A percentile compares a stretch with the other conserved stretches of the same genome.
These are phyloP conservation scores for Persicaria maculosa DNA, from an alignment of 148 eudicot genomes.

Conservation along the genomic window DNA sequence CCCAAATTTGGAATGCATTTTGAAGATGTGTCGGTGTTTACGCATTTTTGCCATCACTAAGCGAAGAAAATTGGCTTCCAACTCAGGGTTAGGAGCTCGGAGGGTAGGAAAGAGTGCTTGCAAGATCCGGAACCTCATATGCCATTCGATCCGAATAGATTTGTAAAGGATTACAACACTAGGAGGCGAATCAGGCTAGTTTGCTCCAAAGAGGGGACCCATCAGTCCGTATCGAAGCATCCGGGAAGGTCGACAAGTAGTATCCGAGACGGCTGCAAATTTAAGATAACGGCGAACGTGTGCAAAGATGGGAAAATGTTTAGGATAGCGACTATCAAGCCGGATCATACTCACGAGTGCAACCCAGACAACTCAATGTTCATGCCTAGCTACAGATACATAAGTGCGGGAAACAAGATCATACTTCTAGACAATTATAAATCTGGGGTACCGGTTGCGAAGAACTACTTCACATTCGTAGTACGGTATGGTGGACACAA, in stretches of 20 bases:
- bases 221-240: neutral
- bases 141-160: too few relatives aligned
- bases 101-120: too few relatives aligned
- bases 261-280: neutral
- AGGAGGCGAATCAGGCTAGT: neutral
- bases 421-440: constrained; percentile 5
- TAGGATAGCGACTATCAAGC: neutral
- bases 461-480: constrained; percentile 10
- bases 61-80: too few relatives aligned
- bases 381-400: constrained; percentile 6
- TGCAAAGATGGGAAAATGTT: neutral
- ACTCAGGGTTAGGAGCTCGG: too few relatives aligned
- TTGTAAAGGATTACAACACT: too few relatives aligned
- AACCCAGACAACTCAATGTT: neutral
- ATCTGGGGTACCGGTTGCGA: neutral
- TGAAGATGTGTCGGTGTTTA: too few relatives aligned
- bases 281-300: neutral
- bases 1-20: too few relatives aligned
- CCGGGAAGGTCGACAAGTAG: neutral
- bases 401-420: constrained; percentile 1
- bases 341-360: constrained; percentile 3
- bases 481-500: constrained; percentile 12
- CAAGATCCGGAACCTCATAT: too few relatives aligned
- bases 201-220: neutral
- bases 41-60: too few relatives aligned